Conservation (phyloP, 2,329 filamentous ascomycete species). For the Lecanicillium sp. region DNA sequence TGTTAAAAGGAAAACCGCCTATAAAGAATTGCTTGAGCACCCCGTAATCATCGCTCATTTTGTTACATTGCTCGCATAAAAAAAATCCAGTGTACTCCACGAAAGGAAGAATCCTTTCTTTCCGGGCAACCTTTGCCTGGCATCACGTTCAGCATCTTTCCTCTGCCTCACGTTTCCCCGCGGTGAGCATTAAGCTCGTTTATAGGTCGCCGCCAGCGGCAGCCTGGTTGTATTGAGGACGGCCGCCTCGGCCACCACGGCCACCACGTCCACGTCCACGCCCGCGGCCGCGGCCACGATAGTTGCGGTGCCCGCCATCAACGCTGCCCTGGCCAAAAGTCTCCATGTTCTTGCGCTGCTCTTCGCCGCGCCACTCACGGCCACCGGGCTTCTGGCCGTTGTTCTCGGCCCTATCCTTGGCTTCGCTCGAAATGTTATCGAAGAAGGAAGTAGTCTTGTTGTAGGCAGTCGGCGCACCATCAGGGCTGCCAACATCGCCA, state of each 20-base stretch:
- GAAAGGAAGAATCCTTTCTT: too few relatives aligned
- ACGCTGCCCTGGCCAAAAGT: constrained; percentile 97
- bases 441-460: constrained; percentile 91
- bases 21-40: not conserved
- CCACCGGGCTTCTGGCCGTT: constrained; percentile 62
- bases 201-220: constrained; percentile 7
- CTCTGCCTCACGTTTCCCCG: too few relatives aligned
- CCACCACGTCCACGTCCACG: constrained; percentile 40
- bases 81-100: too few relatives aligned
- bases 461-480: constrained; percentile 52
- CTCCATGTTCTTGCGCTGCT: constrained; percentile 93
- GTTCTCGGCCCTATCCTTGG: constrained; percentile 77
- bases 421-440: constrained; percentile 94
- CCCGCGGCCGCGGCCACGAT: constrained; percentile 71
- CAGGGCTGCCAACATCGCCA: constrained; percentile 25
- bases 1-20: not conserved
- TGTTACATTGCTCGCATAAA: too few relatives aligned
- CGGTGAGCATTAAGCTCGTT: not conserved
- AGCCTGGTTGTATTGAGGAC: constrained; percentile 21
- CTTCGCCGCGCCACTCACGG: constrained; percentile 83
- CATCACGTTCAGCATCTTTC: too few relatives aligned
- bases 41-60: too few relatives aligned
- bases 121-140: too few relatives aligned
- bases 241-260: constrained; percentile 26
- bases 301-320: constrained; percentile 70